Base-by-base conservation (phyloP, 2,329 filamentous ascomycete species). In the Penicillium janthinellum region DNA sequence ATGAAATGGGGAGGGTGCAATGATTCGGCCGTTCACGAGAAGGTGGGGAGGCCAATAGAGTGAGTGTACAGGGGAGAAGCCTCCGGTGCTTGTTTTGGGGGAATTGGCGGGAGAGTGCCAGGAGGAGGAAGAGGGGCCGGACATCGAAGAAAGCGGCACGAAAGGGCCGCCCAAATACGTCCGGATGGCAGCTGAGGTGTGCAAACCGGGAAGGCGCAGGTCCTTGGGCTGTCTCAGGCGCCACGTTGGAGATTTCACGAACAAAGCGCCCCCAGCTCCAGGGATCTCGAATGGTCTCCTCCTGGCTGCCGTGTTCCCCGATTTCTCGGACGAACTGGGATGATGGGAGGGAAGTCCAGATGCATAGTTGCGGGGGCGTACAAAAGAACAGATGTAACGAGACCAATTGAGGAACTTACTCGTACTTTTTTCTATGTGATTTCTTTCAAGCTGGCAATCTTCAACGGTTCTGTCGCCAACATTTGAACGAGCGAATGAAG, bases 191-290 rank as follows among this genome's bases (percentile, higher is more conserved):
- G 57, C 57, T 61, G 45, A 61, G 57, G 61, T 60, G 56, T 65
- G 67, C 70, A 71, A 66, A 64, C 59, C 69, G 71, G 71, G 59
- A 72, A 72, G 67, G 62, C 62, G 70, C 71, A 73, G 68, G 59
- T 56, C 62, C 65, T 31, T 28, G 68, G 67, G 66, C 61, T 64
- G 65, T 68, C 65, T 67, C 64, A 57, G 65, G 63, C 70, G 70
- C 70, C 71, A 70, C 70, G 58, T 58, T 61, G 59, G 63, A 56
- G 57, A 57, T 59, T 64, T 60, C 66, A 67, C 66, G 69, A 67
- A 69, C 66, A 67, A 68, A 68, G 67, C 66, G 66, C 65, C 35
- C 28, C 45, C 35, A 51, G 61, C 64, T 63, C 57, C 65, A 67
- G 62, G 64, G 50, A 63, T 58, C 48, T 63, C 54, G 58, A 57